A percentile compares a stretch with the other conserved stretches of the same genome.
These are phyloP conservation scores for Magnolia officinalis DNA, from an alignment of 164 flowering plant species.

Conservation along the genomic window DNA sequence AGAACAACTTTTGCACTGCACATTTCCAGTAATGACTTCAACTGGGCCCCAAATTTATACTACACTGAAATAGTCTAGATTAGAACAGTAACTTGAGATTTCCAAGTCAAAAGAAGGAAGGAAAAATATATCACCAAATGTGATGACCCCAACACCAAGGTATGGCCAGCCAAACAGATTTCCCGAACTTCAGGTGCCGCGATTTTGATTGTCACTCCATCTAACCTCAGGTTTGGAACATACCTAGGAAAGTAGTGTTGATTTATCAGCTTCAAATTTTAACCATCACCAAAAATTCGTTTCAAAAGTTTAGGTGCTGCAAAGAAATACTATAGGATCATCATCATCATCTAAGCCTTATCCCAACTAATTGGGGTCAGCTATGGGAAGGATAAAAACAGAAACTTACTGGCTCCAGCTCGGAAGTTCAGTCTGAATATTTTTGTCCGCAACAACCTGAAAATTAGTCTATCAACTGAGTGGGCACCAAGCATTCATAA, in stretches of 20 bases:
- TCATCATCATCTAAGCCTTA: too few relatives aligned
- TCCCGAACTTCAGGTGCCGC: constrained; percentile 53
- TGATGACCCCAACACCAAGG: constrained; percentile 55
- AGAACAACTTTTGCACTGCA: constrained; percentile 53
- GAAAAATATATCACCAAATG: constrained; percentile 38
- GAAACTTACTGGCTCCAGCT: constrained; percentile 50
- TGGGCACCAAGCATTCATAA: background rate
- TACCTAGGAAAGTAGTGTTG: constrained; percentile 33
- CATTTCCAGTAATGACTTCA: constrained; percentile 45
- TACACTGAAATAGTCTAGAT: constrained; percentile 22
- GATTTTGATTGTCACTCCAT: constrained; percentile 49
- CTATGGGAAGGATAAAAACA: background rate
- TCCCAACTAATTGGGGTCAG: too few relatives aligned
- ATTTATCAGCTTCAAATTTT: constrained; percentile 3
- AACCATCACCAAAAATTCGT: background rate
- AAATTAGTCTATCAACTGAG: constrained; percentile 2
- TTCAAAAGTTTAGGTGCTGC: background rate
- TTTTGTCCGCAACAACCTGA: constrained; percentile 60
- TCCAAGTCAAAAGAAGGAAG: constrained; percentile 3
- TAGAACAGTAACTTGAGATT: background rate
- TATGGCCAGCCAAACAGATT: constrained; percentile 60
- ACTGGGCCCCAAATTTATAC: constrained; percentile 54
- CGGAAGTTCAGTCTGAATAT: constrained; percentile 57
- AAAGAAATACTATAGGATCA: background rate
- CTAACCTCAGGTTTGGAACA: constrained; percentile 52